Conservation (phyloP, 345 rosid genomes). For the Gossypium anomalum region DNA sequence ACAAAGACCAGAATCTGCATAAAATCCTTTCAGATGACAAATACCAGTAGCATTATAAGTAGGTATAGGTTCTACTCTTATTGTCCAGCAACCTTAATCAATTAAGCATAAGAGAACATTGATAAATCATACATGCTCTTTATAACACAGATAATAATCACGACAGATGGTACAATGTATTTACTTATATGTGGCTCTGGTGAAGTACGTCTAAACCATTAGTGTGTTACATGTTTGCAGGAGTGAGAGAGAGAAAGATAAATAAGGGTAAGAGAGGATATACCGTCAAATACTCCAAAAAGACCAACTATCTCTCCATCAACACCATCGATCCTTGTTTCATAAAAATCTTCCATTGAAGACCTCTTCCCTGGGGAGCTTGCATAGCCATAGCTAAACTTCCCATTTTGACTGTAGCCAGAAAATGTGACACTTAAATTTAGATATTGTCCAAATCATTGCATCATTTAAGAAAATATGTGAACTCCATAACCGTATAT, state of each 20-base stretch:
- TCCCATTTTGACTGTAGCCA: constrained; percentile 75
- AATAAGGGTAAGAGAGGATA: constrained; percentile 18
- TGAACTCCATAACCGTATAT: not conserved
- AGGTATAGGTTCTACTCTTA: not conserved
- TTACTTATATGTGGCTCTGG: not conserved
- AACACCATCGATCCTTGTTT: constrained; percentile 89
- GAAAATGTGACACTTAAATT: constrained; percentile 11
- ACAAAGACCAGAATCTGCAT: constrained; percentile 24
- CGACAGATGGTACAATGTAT: not conserved
- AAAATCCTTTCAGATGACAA: constrained; percentile 21
- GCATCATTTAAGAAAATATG: not conserved
- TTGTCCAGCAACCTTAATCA: not conserved
- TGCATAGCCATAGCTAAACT: constrained; percentile 98
- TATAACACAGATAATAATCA: not conserved
- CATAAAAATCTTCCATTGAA: constrained; percentile 98
- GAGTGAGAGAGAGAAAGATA: not conserved
- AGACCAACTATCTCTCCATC: constrained; percentile 93
- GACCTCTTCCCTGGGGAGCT: constrained; percentile 95
- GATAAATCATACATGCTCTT: not conserved
- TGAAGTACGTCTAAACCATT: not conserved
- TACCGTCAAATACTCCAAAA: constrained; percentile 99
- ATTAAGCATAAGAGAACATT: not conserved
- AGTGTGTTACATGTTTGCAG: not conserved
- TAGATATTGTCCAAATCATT: constrained; percentile 8
- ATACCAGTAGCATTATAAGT: not conserved